These are phyloP conservation scores for Aspergillus melleus DNA, from an alignment of 2,329 filamentous ascomycete genomes.

Conservation along the genomic window DNA sequence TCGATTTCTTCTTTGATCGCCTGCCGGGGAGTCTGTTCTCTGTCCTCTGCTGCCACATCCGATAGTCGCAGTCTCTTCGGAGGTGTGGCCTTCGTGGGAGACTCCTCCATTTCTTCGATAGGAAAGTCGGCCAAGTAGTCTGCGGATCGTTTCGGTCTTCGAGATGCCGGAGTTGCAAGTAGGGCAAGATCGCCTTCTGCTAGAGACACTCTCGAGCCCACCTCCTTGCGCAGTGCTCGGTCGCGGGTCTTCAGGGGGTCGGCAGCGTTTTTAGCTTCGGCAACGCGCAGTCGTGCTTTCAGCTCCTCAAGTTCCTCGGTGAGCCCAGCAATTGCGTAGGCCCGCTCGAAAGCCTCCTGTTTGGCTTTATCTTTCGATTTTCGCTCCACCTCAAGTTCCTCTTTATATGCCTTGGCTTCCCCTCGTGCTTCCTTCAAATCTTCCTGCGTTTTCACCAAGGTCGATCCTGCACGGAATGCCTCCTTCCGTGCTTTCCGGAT, in stretches of 20 bases:
- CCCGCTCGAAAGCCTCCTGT: conserved; percentile 50
- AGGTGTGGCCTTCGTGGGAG: conserved; percentile 29
- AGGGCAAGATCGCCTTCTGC: conserved; percentile 35
- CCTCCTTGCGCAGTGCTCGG: conserved; percentile 30
- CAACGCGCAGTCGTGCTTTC: conserved; percentile 42
- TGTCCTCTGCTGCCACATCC: conserved; percentile 16
- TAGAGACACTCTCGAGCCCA: conserved; percentile 29
- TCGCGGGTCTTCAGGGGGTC: conserved; percentile 33
- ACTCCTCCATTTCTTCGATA: conserved; percentile 11
- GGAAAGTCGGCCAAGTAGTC: conserved; percentile 27
- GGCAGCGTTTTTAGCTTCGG: conserved; percentile 40
- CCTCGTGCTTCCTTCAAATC: conserved; percentile 44
- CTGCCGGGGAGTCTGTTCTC: background rate
- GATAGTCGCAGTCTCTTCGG: conserved; percentile 36
- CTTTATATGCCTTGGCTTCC: conserved; percentile 52
- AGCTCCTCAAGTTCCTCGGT: conserved; percentile 46
- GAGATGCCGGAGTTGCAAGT: conserved; percentile 29
- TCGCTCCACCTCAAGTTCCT: conserved; percentile 54
- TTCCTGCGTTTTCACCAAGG: conserved; percentile 56
- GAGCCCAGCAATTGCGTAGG: conserved; percentile 46
- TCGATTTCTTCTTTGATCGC: background rate
- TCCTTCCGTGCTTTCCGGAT: conserved; percentile 57
- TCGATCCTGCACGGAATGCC: conserved; percentile 57
- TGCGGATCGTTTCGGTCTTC: conserved; percentile 36
- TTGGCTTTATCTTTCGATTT: conserved; percentile 46